Conservation (phyloP, 1,284 basidiomycete species). For the Sutorius eximius region DNA sequence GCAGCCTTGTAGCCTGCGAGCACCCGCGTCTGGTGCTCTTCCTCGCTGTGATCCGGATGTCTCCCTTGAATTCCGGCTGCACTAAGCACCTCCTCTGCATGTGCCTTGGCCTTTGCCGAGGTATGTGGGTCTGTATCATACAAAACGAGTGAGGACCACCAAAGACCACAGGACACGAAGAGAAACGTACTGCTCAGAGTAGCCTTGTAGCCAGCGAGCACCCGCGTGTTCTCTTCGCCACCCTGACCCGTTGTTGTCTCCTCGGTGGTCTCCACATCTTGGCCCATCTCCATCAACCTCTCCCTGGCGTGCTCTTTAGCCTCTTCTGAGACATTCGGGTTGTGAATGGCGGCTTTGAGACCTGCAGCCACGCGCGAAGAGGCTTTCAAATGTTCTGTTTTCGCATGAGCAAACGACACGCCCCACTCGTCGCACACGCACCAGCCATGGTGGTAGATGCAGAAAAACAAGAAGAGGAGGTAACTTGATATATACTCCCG, state of each 20-base stretch:
- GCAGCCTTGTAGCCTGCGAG: constrained; percentile 52
- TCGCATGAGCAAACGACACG: neutral
- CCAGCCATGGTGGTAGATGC: constrained; percentile 22
- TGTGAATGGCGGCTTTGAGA: constrained; percentile 54
- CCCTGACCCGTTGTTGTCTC: constrained; percentile 2
- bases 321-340: constrained; percentile 52
- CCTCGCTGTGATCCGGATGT: constrained; percentile 32
- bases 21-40: constrained; percentile 43
- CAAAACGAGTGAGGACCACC: neutral
- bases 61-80: constrained; percentile 36
- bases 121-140: constrained; percentile 38
- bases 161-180: neutral
- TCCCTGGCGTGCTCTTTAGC: constrained; percentile 49
- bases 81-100: constrained; percentile 47
- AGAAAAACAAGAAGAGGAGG: neutral
- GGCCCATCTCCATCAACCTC: constrained; percentile 43
- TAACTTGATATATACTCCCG: neutral
- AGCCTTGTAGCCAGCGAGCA: constrained; percentile 53
- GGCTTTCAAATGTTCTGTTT: constrained; percentile 36
- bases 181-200: constrained; percentile 44
- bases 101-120: constrained; percentile 49
- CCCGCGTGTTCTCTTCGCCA: constrained; percentile 31
- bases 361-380: constrained; percentile 48
- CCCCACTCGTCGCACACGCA: constrained; percentile 7
- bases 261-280: constrained; percentile 15